phyloP scores from a whole-genome alignment of 805 yeast species.

The Maudiozyma serrabonitensis region DNA sequence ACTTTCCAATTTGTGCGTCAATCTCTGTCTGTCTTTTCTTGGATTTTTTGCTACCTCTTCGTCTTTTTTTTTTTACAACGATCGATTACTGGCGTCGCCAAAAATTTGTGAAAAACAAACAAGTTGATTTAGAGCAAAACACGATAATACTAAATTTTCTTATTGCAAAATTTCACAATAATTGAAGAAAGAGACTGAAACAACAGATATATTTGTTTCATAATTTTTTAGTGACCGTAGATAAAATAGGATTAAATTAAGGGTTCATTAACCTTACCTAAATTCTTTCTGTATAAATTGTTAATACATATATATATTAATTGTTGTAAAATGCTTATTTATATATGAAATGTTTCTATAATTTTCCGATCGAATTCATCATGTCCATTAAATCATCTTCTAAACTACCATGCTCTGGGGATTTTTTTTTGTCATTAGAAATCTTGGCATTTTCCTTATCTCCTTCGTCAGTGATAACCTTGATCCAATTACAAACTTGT shows the following conservation, averaged over 20 bases:
- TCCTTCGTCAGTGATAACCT: conserved; percentile 2
- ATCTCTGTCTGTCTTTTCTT: neutral
- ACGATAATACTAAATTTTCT: neutral
- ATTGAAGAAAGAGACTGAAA: too few relatives aligned
- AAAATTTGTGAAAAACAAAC: neutral
- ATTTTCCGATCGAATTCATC: conserved; percentile 34
- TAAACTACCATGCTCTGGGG: conserved; percentile 5
- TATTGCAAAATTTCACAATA: too few relatives aligned
- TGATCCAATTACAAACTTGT: conserved; percentile 30
- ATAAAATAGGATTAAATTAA: too few relatives aligned
- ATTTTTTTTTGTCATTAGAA: neutral
- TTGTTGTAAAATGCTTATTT: too few relatives aligned
- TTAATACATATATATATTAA: too few relatives aligned
- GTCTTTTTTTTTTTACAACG: neutral
- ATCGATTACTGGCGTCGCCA: too few relatives aligned
- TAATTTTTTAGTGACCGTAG: too few relatives aligned
- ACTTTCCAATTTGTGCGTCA: neutral
- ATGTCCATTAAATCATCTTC: conserved; percentile 31
- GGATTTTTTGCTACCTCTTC: neutral
- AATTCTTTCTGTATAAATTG: too few relatives aligned
- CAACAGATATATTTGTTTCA: too few relatives aligned
- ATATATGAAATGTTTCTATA: neutral
- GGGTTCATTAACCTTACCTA: too few relatives aligned
- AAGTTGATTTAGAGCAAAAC: neutral
- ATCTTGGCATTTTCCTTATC: neutral